A percentile compares a stretch with the other conserved stretches of the same genome.
These are phyloP conservation scores for Phytophthora rubi DNA, from an alignment of 352 stramenopile genomes.

Conservation along the genomic window DNA sequence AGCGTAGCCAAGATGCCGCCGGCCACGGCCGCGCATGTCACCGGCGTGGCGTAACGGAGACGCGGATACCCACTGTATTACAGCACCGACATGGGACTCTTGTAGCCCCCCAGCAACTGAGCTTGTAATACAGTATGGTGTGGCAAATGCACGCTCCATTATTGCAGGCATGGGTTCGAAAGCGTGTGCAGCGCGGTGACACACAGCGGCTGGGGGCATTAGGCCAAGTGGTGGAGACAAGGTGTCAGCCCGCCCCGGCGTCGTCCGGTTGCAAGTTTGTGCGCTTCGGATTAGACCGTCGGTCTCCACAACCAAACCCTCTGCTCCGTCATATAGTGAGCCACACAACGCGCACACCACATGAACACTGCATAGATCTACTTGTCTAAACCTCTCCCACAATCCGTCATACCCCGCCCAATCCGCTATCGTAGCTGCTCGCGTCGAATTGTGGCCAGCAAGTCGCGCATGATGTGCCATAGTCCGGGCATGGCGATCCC, in stretches of 20 bases:
- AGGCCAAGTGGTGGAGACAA: background rate
- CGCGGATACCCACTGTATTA: background rate
- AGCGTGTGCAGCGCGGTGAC: background rate
- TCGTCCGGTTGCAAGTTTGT: background rate
- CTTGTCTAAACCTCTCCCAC: no score
- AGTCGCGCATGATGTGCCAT: slow-evolving; percentile 30
- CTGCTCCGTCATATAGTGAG: background rate
- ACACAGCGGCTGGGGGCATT: background rate
- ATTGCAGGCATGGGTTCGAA: background rate
- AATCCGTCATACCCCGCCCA: slow-evolving; percentile 16
- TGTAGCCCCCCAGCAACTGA: background rate
- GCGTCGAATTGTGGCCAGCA: slow-evolving; percentile 18
- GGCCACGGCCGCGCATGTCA: background rate
- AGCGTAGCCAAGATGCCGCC: slow-evolving; percentile 18
- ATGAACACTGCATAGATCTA: background rate
- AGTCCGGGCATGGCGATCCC: slow-evolving; percentile 17
- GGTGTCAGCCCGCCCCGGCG: background rate
- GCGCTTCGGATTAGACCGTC: background rate
- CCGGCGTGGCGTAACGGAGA: slow-evolving; percentile 1
- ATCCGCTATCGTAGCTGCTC: slow-evolving; percentile 18
- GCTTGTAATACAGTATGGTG: background rate
- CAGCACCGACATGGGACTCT: background rate
- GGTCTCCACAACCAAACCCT: slow-evolving; percentile 22
- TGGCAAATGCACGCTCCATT: background rate
- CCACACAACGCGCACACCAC: background rate